Evolutionary conservation across 1,284 basidiomycete genomes (phyloP), one percentile per base, ranked within the genome.

Genomic region (Chiua sp.): DNA sequence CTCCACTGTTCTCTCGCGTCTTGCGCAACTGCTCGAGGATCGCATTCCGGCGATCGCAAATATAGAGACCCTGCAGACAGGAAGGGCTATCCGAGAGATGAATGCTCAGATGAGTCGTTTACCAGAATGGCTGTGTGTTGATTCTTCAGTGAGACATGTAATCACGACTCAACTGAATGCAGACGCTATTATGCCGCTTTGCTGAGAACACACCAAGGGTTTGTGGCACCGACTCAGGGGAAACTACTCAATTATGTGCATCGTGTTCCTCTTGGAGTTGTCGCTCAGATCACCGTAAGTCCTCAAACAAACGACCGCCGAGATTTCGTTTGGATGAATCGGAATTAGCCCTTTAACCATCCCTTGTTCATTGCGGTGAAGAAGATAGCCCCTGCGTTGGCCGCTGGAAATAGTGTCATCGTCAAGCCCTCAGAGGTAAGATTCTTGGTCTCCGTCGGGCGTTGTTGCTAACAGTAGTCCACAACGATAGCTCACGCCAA

Each of bases 301-400:
- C 5, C 30, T 35, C 1, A 42, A n/a, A 46, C 26, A 35, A 60
- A 79, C 60, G 33, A 20, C 22, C 6, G 15, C 39, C 13, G 23
- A 37, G 51, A 22, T 42, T 56, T 67, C 55, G 57, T 57, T 53
- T 58, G 35, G 42, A 55, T 61, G 56, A 22, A 35, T 50, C 39
- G 53, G 42, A 51, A 57, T 28, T 44, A 92, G 89, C 91, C 92
- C 2, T 94, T 93, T 74, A 93, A 94, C 66, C 90, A 93, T 67
- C 92, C 92, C 4, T 77, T 94, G 18, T 72, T 94, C 32, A 94
- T 94, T 62, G 91, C 91, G 3, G 72, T 94, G 53, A 94, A 94
- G 80, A 94, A 94, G 75, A 87, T 94, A 60, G 91, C 90, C 0
- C 91, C 92, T 7, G 93, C 92, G 1, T 78, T 94, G 18, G 93